Conservation (phyloP, 2,329 filamentous ascomycete species). For the Epichloe glyceriae region DNA sequence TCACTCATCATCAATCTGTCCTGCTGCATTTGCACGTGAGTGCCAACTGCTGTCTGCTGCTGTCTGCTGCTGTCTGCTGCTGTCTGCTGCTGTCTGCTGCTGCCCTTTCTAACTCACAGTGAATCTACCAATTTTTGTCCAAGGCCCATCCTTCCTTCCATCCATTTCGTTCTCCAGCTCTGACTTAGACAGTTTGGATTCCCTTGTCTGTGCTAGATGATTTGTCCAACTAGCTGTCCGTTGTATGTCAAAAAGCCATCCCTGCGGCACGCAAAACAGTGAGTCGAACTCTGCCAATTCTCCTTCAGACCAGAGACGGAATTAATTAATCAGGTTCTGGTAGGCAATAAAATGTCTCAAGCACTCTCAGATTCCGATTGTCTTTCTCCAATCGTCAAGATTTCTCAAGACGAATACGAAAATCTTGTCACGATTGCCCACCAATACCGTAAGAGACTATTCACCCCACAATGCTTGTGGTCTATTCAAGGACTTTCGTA, state of each 20-base stretch:
- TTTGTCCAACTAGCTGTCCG: not conserved
- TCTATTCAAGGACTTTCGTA: not conserved
- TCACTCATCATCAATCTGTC: not conserved
- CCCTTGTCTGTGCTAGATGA: not conserved
- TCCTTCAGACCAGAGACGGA: not conserved
- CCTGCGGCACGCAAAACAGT: not conserved
- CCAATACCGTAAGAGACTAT: slow-evolving; percentile 1
- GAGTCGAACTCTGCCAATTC: not conserved
- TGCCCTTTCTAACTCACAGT: not conserved
- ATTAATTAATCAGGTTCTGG: not conserved
- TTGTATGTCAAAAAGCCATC: not conserved
- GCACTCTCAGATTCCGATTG: not conserved
- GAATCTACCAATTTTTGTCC: not conserved
- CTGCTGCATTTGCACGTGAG: slow-evolving; percentile 3
- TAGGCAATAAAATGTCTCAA: not conserved
- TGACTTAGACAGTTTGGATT: too few relatives aligned
- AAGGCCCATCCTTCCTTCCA: not conserved
- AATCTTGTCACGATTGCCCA: not conserved
- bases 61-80: too few relatives aligned
- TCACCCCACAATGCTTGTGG: not conserved
- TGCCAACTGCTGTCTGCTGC: not conserved
- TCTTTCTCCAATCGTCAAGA: not conserved
- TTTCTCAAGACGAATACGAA: slow-evolving; percentile 1
- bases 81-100: too few relatives aligned
- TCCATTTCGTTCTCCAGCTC: not conserved